Evolutionary conservation across 1,284 basidiomycete species (phyloP).

Genomic region (Irpex sp.): DNA sequence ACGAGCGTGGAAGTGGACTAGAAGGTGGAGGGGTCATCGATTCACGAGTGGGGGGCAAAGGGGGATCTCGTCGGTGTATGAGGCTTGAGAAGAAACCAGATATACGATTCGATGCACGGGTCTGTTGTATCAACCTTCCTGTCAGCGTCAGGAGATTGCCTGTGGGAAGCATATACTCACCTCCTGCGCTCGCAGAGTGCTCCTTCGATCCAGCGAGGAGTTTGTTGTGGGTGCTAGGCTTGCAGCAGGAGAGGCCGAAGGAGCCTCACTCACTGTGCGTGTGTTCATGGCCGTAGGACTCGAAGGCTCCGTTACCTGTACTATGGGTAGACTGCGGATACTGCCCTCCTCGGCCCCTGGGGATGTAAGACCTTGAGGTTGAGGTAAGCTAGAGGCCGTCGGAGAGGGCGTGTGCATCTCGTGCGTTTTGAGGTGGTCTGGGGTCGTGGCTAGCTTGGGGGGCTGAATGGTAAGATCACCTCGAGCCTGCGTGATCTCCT

Average conservation of each 20-base stretch:
- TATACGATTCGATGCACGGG: conserved; percentile 63
- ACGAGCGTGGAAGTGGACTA: conserved; percentile 21
- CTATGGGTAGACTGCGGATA: conserved; percentile 54
- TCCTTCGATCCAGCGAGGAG: conserved; percentile 20
- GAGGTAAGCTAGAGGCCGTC: conserved; percentile 20
- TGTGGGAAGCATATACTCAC: conserved; percentile 19
- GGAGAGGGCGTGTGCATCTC: conserved; percentile 29
- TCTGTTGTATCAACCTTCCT: conserved; percentile 30
- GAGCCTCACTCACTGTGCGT: conserved; percentile 24
- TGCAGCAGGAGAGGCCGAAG: conserved; percentile 16
- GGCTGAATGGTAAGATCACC: conserved; percentile 31
- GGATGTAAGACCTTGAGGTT: conserved; percentile 19
- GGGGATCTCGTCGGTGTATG: conserved; percentile 64
- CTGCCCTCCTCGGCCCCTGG: conserved; percentile 39
- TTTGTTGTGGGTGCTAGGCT: conserved; percentile 20
- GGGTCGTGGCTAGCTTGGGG: conserved; percentile 31
- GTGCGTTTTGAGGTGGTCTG: conserved; percentile 26
- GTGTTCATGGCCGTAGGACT: conserved; percentile 25
- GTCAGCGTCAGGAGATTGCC: conserved; percentile 11
- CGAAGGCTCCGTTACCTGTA: conserved; percentile 42
- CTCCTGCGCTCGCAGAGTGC: conserved; percentile 22
- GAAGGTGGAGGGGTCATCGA: conserved; percentile 17
- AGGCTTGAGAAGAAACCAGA: conserved; percentile 80
- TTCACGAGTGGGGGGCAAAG: conserved; percentile 26
- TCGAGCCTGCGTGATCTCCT: conserved; percentile 23